Evolutionary conservation across 148 eudicot species (phyloP), one percentile per base, ranked within the genome.

Genomic region (Cornus suecica): DNA sequence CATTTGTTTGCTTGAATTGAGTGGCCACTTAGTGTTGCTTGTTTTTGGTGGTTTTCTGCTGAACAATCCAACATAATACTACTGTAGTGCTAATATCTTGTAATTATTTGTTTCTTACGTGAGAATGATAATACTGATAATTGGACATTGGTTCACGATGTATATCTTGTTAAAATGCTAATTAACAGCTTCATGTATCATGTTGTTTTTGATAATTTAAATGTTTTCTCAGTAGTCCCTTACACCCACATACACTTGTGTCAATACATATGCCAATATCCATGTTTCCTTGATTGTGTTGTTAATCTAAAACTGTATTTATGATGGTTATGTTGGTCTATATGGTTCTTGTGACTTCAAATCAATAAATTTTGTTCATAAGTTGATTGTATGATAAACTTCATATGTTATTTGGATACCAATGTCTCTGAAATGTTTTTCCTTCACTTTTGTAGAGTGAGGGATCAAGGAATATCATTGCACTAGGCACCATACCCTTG

Each of bases 401-500:
- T 11, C 15, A 48, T 48, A 5, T 48, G 2, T 48, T 48, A 11
- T 37, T 3, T 37, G 7, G 6, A 4, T 31, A 9, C 69, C 51
- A 28, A 30, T 56, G 41, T 10, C 71, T 62, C 20, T 48, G 20
- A 41, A 41, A 29, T 73, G 18, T 41, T 84, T 81, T 71, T 31
- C 32, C 72, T 74, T 71, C 48, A 6, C 68, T 82, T 76, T 71
- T 82, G 48, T 41, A 96, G 99, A 93, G 94, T 70, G 97, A 96
- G 80, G 92, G 82, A 74, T 86, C 93, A 66, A 88, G 97, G 82
- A 88, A 88, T 76, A 77, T 96, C 66, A 89, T 96, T 81, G 81
- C 89, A 32, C 90, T 96, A 78, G 99, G 99, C 84, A 88, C 99
- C 10, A 91, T 93, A 80, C 93, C 99, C 2, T 76, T 88, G 84